Evolutionary conservation across 345 rosid genomes (phyloP).

Genomic region (Excoecaria agallocha): DNA sequence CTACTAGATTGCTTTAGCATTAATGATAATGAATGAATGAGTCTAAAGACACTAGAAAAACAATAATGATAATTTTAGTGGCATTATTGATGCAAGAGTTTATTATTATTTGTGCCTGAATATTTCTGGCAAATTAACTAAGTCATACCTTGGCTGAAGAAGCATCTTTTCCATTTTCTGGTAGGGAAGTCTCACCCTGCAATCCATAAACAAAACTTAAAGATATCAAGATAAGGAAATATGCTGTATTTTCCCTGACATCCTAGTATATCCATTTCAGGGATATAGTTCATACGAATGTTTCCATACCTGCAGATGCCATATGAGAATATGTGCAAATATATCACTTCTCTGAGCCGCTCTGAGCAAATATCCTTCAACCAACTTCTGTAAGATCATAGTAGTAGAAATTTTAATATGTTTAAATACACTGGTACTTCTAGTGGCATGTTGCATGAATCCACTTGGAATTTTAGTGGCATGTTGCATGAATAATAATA

Average conservation of each 20-base stretch:
- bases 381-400: constrained; percentile 62
- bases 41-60: too few species aligned
- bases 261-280: constrained; percentile 13
- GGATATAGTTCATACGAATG: constrained; percentile 11
- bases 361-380: constrained; percentile 96
- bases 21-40: too few species aligned
- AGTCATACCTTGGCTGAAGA: constrained; percentile 54
- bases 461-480: neutral
- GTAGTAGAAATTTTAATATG: neutral
- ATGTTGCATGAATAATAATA: neutral
- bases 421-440: neutral
- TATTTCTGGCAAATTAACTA: neutral
- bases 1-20: too few species aligned
- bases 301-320: constrained; percentile 85
- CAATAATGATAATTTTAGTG: too few species aligned
- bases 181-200: constrained; percentile 74
- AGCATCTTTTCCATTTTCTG: constrained; percentile 69
- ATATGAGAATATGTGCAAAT: constrained; percentile 95
- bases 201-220: constrained; percentile 27
- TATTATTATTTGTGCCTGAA: too few species aligned
- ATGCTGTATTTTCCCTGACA: constrained; percentile 1
- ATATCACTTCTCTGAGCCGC: constrained; percentile 96
- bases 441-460: neutral
- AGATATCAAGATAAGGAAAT: constrained; percentile 3
- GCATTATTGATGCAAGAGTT: too few species aligned